Percentiles rank a stretch among this genome's conserved stretches.
Evolutionary conservation across 202 grass and related monocot genomes (phyloP).

Genomic region (Elaeis oleifera): DNA sequence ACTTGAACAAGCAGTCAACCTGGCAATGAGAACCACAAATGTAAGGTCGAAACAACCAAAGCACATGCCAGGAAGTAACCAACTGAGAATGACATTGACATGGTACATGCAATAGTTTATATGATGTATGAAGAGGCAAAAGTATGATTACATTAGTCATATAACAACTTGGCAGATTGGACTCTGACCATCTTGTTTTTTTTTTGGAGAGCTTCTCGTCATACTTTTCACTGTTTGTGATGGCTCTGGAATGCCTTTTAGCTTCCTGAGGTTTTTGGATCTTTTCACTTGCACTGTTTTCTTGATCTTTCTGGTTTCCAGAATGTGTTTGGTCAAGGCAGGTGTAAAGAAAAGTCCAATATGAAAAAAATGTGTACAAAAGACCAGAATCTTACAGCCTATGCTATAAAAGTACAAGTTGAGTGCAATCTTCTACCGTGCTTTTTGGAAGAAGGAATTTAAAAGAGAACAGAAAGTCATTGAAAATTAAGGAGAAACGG

Average conservation of each 20-base stretch:
- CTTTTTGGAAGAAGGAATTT: too few species aligned
- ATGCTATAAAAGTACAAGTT: too few species aligned
- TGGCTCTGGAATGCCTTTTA: constrained; percentile 47
- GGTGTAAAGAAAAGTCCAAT: too few species aligned
- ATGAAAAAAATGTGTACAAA: too few species aligned
- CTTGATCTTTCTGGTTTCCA: constrained; percentile 65
- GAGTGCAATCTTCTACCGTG: too few species aligned
- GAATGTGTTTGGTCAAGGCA: neutral
- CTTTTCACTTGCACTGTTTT: constrained; percentile 47
- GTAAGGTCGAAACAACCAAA: too few species aligned
- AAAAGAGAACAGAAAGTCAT: too few species aligned
- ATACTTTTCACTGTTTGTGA: constrained; percentile 42
- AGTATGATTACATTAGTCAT: constrained; percentile 33
- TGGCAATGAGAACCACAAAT: too few species aligned
- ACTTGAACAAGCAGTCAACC: too few species aligned
- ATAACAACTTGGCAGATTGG: constrained; percentile 69
- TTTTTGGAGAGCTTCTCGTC: constrained; percentile 59
- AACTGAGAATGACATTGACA: neutral
- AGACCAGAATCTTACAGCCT: too few species aligned
- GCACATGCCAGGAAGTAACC: too few species aligned
- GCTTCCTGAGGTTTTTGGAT: constrained; percentile 47
- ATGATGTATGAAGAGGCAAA: neutral
- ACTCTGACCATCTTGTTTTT: constrained; percentile 62
- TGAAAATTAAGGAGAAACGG: too few species aligned
- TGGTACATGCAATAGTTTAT: constrained; percentile 8